Base-by-base conservation (phyloP, 352 stramenopile genomes). In the Bremia lactucae region DNA sequence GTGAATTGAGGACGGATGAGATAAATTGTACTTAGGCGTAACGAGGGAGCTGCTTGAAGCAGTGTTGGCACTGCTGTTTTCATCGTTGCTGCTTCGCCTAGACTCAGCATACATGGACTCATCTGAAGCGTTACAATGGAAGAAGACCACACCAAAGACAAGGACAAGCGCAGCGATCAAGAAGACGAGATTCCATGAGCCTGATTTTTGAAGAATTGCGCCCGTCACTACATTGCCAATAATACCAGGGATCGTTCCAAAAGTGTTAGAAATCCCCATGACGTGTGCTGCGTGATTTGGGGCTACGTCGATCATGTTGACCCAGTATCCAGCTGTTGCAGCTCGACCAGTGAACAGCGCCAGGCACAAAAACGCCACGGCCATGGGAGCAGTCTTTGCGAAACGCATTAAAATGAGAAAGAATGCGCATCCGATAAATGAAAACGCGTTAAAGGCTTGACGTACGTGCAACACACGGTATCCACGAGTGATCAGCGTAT, bases 241-340 rank as follows among this genome's bases (percentile, higher is more conserved):
- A 40, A 93, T 89, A 11, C 81, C 81, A 4, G 81, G 81, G 22
- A 93, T 72, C 0, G 81, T 93, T 25, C 68, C 76, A 36, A 93
- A 76, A 20, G 81, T 91, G 51, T 93, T 93, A 38, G 76, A 90
- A 38, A 93, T 66, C 31, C 72, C 81, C 81, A 93, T 93, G 40
- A 93, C 65, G 53, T 91, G 74, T 3, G 73, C 81, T 3, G 81
- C 81, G 52, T 91, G 72, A 33, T 75, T 67, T 10, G 78, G 74
- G 0, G 61, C 78, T 38, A 93, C 78, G 62, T 93, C 81, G 42
- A 93, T 88, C 81, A 93, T 93, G 53, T 93, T 93, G 46, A 93
- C 76, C 78, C 78, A 93, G 56, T 85, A 93, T 13, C 81, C 81
- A 31, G 73, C 74, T 49, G 85, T 79, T 7, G 78, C 65, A 7